Base-by-base conservation (phyloP, 1,139 yeast genomes). In the Pneumocystis sp. region DNA sequence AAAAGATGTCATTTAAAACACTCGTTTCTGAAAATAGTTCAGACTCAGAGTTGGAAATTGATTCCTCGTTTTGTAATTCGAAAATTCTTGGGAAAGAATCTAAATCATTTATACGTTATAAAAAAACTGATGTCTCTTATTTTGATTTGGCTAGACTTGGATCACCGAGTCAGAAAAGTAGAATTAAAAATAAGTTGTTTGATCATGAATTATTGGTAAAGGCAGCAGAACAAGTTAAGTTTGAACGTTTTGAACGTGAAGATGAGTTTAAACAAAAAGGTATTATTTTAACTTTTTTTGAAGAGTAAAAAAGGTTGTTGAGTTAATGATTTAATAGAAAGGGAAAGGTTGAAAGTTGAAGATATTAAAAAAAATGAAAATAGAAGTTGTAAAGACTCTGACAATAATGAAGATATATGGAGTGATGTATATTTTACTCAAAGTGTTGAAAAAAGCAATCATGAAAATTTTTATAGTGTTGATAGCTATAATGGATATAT, bases 271-370 rank as follows among this genome's bases (percentile, higher is more conserved):
- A 71, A 63, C 75, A 72, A 10, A 69, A 70, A 21, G 79, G 78
- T 0, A 69, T 73, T 1, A 63, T 74, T 6, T 50, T 69, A 42
- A 68, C 71, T 25, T 69, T 69, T 7, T 37, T 37, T 34, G 73
- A 71, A 37, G 67, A 56, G 70, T 69, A 40, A 70, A 73, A 64
- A 76, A 74, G 60, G 73, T 72, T 17, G 73, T 73, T 61, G 73
- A 76, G 78, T 80, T 2, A 83, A 80, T 67, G 74, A 76, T n/a
- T 76, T 86, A 62, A 77, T 86, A 69, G 89, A 86, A 69, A 79
- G 82, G 66, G 91, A 86, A 71, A 70, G 74, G 44, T 68, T 72
- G 17, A 68, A 70, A 45, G 78, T 76, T 7, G 76, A 71, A 60
- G 72, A 71, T 44, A 62, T 75, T 31, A 67, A 75, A 45, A 62